phyloP scores from a whole-genome alignment of 352 stramenopile species.

The Pythium sukuiense region DNA sequence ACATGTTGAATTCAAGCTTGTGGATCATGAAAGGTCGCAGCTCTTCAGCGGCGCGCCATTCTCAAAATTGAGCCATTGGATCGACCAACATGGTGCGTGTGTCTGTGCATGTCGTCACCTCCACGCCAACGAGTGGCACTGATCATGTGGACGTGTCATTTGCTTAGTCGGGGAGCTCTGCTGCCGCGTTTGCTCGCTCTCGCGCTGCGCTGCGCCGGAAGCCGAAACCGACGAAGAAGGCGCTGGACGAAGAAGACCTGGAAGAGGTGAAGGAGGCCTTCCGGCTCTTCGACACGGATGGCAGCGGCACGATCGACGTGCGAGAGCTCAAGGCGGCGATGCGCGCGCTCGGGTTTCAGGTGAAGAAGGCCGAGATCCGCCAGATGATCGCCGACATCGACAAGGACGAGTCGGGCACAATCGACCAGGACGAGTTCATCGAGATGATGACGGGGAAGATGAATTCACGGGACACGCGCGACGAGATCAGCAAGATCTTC shows the following conservation, averaged over 20 bases:
- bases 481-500: slow-evolving; percentile 95
- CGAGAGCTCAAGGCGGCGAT: slow-evolving; percentile 95
- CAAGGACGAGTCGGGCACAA: slow-evolving; percentile 89
- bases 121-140: not conserved
- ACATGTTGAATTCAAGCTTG: slow-evolving; percentile 3
- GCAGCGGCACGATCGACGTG: slow-evolving; percentile 89
- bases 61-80: not conserved
- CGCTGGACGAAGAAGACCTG: slow-evolving; percentile 90
- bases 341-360: slow-evolving; percentile 92
- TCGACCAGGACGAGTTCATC: slow-evolving; percentile 93
- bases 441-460: slow-evolving; percentile 96
- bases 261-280: slow-evolving; percentile 95
- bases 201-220: slow-evolving; percentile 31
- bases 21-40: slow-evolving; percentile 31
- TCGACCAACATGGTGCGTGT: not conserved
- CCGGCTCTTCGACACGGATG: slow-evolving; percentile 93
- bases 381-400: slow-evolving; percentile 94
- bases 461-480: slow-evolving; percentile 85
- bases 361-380: slow-evolving; percentile 92
- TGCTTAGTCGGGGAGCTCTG: slow-evolving; percentile 26
- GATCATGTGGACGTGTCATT: not conserved
- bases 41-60: not conserved
- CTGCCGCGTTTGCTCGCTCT: slow-evolving; percentile 30
- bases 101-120: not conserved
- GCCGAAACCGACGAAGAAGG: slow-evolving; percentile 60